Evolutionary conservation across 2,329 filamentous ascomycete species (phyloP).

Genomic region (Penicillium sp.): DNA sequence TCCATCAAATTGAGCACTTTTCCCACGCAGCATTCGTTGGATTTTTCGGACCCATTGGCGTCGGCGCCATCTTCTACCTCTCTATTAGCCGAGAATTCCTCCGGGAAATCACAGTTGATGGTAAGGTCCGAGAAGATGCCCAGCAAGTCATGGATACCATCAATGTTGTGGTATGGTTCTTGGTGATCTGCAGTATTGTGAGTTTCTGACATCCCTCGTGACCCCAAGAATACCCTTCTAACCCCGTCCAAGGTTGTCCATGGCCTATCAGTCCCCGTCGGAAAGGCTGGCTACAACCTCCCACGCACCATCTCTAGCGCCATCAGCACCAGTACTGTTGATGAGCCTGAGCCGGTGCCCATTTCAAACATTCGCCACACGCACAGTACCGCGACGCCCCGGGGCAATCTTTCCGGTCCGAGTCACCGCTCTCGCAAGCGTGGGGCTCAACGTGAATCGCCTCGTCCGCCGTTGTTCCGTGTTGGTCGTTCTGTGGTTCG

Average conservation of each 20-base stretch:
- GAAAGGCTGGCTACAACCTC: constrained; percentile 55
- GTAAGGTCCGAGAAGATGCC: constrained; percentile 69
- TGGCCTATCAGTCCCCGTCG: constrained; percentile 78
- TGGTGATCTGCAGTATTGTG: constrained; percentile 81
- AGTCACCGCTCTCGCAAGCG: constrained; percentile 38
- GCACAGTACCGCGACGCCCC: constrained; percentile 43
- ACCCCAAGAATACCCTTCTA: neutral
- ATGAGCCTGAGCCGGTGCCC: constrained; percentile 39
- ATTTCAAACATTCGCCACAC: constrained; percentile 37
- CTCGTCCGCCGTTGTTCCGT: constrained; percentile 34
- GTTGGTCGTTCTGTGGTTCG: constrained; percentile 37
- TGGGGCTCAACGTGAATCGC: constrained; percentile 23
- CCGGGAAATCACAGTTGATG: constrained; percentile 61
- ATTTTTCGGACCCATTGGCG: constrained; percentile 92
- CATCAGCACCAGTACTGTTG: constrained; percentile 49
- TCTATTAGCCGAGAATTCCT: constrained; percentile 82
- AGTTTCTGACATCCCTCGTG: constrained; percentile 8
- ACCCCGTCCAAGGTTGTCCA: constrained; percentile 67
- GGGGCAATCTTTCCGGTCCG: constrained; percentile 13
- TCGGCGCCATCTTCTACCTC: constrained; percentile 88
- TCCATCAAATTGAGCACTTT: constrained; percentile 77
- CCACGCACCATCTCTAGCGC: constrained; percentile 53
- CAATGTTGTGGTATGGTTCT: constrained; percentile 81
- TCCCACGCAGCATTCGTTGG: constrained; percentile 84
- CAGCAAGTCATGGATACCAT: constrained; percentile 69